Base-by-base conservation (phyloP, 1,284 basidiomycete species). In the Ustilago cynodontis region DNA sequence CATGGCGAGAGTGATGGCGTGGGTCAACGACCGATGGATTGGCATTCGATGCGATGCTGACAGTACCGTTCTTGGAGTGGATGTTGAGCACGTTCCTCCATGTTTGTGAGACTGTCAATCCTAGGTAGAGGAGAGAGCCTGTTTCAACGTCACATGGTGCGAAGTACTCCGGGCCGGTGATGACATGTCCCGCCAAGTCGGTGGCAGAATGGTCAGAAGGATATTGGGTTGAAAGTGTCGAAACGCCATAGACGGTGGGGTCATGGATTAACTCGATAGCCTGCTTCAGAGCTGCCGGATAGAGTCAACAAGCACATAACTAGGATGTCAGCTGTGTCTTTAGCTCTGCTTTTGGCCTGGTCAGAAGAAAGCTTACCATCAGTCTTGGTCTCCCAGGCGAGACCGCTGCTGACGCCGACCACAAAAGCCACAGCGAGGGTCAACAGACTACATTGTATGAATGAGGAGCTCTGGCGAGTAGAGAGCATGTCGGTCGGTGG, bases 51-150 rank as follows among this genome's bases (percentile, higher is more conserved):
- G 52, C 71, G 24, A 85, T 76, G 69, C 67, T 69, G 9, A 81
- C 53, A 8, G 82, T 82, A 20, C 71, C 82, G 41, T 79, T 81
- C n/a, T 69, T 68, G 26, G 24, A 13, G 7, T 60, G 50, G 35
- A 76, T 64, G 14, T 62, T 51, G 7, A 85, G 67, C 8, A 77
- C 72, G 59, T 82, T 82, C n/a, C 71, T 54, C 84, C 84, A 85
- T 9, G 77, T 73, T 52, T 84, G 81, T 20, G 84, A 85, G 39
- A 85, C 80, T 8, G 83, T 81, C 33, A 85, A 50, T 10, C 81
- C 84, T 13, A 86, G 73, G 50, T 83, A 76, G 50, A 83, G 64
- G n/a, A 86, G 66, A 39, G 85, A 80, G 14, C 82, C 82, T 2
- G 73, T 51, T 2, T 52, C 45, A 9, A 60, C n/a, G 45, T 74